Conservation (phyloP, 371 early-diverging fungal genomes). For the Mucor indicus region DNA sequence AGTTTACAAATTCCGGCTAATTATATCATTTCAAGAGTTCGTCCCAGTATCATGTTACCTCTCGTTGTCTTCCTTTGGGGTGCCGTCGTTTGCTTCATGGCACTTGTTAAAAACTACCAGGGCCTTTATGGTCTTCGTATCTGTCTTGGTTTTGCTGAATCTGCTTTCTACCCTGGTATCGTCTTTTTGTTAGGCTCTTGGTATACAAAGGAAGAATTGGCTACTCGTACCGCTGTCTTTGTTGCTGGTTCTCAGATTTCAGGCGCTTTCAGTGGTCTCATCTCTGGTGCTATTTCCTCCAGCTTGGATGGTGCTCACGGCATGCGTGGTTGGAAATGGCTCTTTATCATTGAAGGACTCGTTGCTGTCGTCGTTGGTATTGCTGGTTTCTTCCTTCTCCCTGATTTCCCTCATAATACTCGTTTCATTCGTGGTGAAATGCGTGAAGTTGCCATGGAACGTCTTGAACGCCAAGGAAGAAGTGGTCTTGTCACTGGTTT, state of each 20-base stretch:
- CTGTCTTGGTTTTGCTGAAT: slow-evolving; percentile 65
- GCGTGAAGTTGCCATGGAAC: slow-evolving; percentile 41
- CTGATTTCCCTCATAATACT: slow-evolving; percentile 56
- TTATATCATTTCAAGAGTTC: slow-evolving; percentile 44
- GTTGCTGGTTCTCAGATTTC: slow-evolving; percentile 59
- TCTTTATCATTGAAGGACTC: slow-evolving; percentile 57
- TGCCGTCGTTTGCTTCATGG: slow-evolving; percentile 56
- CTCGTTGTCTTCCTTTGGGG: slow-evolving; percentile 65
- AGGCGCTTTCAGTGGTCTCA: slow-evolving; percentile 71
- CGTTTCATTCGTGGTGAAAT: slow-evolving; percentile 50
- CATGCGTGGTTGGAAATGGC: slow-evolving; percentile 59
- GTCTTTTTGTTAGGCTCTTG: slow-evolving; percentile 73
- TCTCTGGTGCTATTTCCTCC: slow-evolving; percentile 38
- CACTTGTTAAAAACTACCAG: slow-evolving; percentile 39
- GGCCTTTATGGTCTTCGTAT: slow-evolving; percentile 59
- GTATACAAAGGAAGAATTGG: slow-evolving; percentile 75
- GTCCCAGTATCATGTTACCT: slow-evolving; percentile 58
- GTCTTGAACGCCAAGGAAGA: slow-evolving; percentile 47
- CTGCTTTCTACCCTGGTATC: slow-evolving; percentile 75
- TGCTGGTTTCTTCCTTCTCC: slow-evolving; percentile 47
- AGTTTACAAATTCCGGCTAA: slow-evolving; percentile 49
- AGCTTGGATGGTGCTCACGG: slow-evolving; percentile 40
- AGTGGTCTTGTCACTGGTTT: slow-evolving; percentile 17
- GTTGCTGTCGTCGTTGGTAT: slow-evolving; percentile 44
- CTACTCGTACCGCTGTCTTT: slow-evolving; percentile 69